A percentile compares a stretch with the other conserved stretches of the same genome.
phyloP scores from a whole-genome alignment of 345 rosid species.

The Pistacia integerrima region DNA sequence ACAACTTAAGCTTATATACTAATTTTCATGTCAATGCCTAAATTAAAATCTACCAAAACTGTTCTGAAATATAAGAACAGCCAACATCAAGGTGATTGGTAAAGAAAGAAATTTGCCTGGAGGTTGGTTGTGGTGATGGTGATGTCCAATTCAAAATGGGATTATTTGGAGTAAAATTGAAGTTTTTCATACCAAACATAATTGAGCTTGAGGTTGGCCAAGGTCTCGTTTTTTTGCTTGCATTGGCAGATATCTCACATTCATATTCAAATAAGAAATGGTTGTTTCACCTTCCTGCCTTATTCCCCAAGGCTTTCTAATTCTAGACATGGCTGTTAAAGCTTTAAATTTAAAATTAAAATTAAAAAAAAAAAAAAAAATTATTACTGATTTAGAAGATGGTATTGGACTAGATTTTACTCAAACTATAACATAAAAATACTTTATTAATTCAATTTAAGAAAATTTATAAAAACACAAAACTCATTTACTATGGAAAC shows the following conservation, averaged over 20 bases:
- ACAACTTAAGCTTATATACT: too few relatives aligned
- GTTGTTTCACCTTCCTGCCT: conserved; percentile 55
- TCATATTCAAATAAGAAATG: conserved; percentile 24
- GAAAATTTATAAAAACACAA: too few relatives aligned
- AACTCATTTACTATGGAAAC: too few relatives aligned
- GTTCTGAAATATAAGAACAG: too few relatives aligned
- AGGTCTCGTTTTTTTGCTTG: conserved; percentile 39
- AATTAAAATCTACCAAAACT: too few relatives aligned
- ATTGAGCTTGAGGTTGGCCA: conserved; percentile 33
- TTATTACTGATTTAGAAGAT: not conserved
- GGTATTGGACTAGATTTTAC: not conserved
- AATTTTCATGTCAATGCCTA: too few relatives aligned
- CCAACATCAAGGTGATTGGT: not conserved
- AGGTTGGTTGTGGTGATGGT: conserved; percentile 34
- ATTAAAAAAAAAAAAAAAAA: not conserved
- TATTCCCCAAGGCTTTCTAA: conserved; percentile 34
- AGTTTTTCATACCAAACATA: conserved; percentile 40
- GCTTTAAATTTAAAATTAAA: not conserved
- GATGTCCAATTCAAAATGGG: conserved; percentile 13
- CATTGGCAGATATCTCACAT: conserved; percentile 35
- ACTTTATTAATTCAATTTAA: too few relatives aligned
- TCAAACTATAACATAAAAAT: too few relatives aligned
- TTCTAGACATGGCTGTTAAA: not conserved
- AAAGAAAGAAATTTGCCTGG: conserved; percentile 4
- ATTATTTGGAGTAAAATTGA: conserved; percentile 37